Conservation (phyloP, 2,329 filamentous ascomycete species). For the Sporothrix phasma region DNA sequence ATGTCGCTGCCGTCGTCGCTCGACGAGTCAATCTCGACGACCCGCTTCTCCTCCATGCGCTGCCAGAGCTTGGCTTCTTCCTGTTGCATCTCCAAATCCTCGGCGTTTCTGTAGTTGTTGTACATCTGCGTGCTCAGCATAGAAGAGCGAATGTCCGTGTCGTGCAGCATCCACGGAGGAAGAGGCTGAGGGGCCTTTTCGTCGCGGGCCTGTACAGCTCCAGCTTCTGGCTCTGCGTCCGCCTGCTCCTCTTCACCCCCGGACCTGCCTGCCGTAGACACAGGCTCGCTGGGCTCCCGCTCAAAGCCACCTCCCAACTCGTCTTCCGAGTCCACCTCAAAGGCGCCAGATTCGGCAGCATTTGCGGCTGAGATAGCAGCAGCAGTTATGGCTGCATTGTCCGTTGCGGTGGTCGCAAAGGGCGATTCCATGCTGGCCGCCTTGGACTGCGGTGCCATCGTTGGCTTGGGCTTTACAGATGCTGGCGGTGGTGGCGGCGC, state of each 20-base stretch:
- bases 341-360: conserved; percentile 19
- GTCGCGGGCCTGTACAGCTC: conserved; percentile 45
- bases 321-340: conserved; percentile 26
- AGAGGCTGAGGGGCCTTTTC: conserved; percentile 46
- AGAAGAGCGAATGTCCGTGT: conserved; percentile 56
- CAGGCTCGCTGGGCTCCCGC: conserved; percentile 22
- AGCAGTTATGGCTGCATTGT: neutral
- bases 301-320: conserved; percentile 57
- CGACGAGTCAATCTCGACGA: conserved; percentile 51
- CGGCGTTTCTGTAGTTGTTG: conserved; percentile 53
- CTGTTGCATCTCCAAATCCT: conserved; percentile 47
- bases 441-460: neutral
- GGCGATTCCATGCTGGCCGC: neutral
- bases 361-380: conserved; percentile 8
- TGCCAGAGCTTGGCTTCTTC: conserved; percentile 43
- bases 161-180: conserved; percentile 64
- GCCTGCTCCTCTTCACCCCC: conserved; percentile 29
- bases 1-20: conserved; percentile 50
- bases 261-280: conserved; percentile 6
- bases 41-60: conserved; percentile 27
- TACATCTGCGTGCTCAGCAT: conserved; percentile 47
- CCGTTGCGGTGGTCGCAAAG: neutral
- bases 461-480: neutral
- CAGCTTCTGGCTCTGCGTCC: conserved; percentile 23
- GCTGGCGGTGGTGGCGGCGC: conserved; percentile 22